phyloP scores from a whole-genome alignment of 208 protist genomes.

The Balamuthia mandrillaris region DNA sequence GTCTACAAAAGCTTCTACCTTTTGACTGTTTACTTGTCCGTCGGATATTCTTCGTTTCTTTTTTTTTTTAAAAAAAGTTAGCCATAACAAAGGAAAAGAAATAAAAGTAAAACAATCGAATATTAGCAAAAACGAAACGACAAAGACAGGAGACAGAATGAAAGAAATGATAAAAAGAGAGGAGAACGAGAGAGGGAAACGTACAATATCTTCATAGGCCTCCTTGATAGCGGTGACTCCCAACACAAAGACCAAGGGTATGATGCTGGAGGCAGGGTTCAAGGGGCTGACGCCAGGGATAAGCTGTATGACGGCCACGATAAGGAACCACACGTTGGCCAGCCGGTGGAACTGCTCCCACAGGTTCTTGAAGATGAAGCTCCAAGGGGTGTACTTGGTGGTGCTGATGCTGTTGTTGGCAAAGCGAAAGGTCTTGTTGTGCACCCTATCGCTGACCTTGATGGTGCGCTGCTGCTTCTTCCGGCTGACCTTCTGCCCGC shows the following conservation, averaged over 20 bases:
- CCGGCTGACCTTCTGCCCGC: too few species aligned
- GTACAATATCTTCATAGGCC: constrained; percentile 64
- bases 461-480: background rate
- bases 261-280: constrained; percentile 79
- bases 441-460: background rate
- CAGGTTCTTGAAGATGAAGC: constrained; percentile 91
- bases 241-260: constrained; percentile 68
- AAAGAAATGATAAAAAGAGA: background rate
- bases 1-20: constrained; percentile 45
- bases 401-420: constrained; percentile 82
- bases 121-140: constrained; percentile 38
- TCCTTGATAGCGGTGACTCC: constrained; percentile 72
- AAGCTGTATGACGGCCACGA: constrained; percentile 42
- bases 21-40: constrained; percentile 57
- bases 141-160: background rate
- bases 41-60: constrained; percentile 62
- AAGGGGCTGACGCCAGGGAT: constrained; percentile 78
- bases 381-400: constrained; percentile 87
- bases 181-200: background rate
- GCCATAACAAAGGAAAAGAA: background rate
- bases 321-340: constrained; percentile 38
- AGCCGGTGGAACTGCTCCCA: constrained; percentile 73
- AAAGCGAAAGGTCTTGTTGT: background rate
- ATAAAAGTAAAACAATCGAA: background rate
- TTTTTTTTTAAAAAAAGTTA: background rate